These are phyloP conservation scores for Urochloa ruziziensis DNA, from an alignment of 176 grass and related monocot species.

Conservation along the genomic window DNA sequence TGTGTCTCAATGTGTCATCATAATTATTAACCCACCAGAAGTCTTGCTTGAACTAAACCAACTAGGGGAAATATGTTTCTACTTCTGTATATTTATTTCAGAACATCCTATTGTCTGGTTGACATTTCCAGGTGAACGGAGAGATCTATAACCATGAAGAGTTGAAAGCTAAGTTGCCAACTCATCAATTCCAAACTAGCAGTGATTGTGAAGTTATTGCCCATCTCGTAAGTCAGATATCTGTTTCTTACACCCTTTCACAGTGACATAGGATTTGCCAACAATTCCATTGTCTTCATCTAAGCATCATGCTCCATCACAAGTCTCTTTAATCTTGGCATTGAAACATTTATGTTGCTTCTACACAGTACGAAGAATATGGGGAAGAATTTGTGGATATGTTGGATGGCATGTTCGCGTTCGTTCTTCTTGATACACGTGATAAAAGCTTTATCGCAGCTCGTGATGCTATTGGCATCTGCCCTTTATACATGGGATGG, in stretches of 20 bases:
- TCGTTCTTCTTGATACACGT: conserved; percentile 94
- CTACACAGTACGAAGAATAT: conserved; percentile 92
- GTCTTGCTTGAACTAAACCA: conserved; percentile 1
- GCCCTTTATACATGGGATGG: conserved; percentile 97
- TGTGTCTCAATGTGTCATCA: not conserved
- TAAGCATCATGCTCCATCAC: not conserved
- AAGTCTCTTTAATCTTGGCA: not conserved
- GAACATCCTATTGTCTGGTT: conserved; percentile 9
- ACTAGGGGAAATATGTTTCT: not conserved
- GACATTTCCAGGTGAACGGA: conserved; percentile 76
- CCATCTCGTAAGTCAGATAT: conserved; percentile 71
- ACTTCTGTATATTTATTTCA: conserved; percentile 4
- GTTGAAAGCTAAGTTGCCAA: conserved; percentile 69
- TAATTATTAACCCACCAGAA: not conserved
- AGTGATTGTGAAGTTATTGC: conserved; percentile 99
- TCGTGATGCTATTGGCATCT: conserved; percentile 95
- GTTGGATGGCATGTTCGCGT: conserved; percentile 98
- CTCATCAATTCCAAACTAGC: conserved; percentile 80
- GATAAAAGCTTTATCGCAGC: conserved; percentile 97
- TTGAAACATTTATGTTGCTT: conserved; percentile 14
- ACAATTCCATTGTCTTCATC: not conserved
- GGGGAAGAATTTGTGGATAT: conserved; percentile 95
- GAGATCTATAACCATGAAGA: conserved; percentile 99
- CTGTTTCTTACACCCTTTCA: not conserved
- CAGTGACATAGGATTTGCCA: too few relatives aligned